Evolutionary conservation across 306 rosid species (phyloP), one percentile per base, ranked within the genome.

Genomic region (Arachis stenosperma): DNA sequence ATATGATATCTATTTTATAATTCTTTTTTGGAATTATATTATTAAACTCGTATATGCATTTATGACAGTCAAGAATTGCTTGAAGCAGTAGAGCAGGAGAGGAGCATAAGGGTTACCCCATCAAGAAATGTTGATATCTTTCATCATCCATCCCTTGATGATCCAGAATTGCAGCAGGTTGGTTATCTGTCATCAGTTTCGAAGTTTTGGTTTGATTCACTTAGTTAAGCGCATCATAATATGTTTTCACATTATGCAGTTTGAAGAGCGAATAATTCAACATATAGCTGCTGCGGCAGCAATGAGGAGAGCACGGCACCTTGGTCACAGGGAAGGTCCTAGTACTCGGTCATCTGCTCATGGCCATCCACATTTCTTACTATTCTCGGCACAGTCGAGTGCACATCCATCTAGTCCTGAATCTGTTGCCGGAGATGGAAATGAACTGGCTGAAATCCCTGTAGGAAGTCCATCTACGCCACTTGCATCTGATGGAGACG

Each of bases 271-370:
- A 55, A 84, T 92, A 67, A 78, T 92, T 75, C 96, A 88, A 78
- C 97, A 86, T 79, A 81, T 92, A 83, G 89, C 97, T 29, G 93
- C 97, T 36, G 96, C 97, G 7, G 87, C 96, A 53, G 90, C 90
- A 17, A 78, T 89, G 91, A 86, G 97, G 42, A 89, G 96, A 86
- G 79, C 86, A 2, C 91, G 63, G 77, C 89, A 84, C 44, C 72
- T 78, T 14, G 83, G 96, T 53, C 74, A 82, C 62, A 89, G 93
- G 79, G 93, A 92, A 76, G 81, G 82, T 58, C 92, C 79, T 17
- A 73, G 90, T 69, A 74, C 81, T 77, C 83, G 86, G 60, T 44
- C 91, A 69, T 75, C 88, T 66, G 67, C 87, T 76, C 87, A 74
- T 53, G 90, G 88, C 69, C 92, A 75, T 56, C 88, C 85, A 40